Evolutionary conservation across 225 moss, liverwort and hornwort species (phyloP).

Genomic region (Pseudoscleropodium purum): DNA sequence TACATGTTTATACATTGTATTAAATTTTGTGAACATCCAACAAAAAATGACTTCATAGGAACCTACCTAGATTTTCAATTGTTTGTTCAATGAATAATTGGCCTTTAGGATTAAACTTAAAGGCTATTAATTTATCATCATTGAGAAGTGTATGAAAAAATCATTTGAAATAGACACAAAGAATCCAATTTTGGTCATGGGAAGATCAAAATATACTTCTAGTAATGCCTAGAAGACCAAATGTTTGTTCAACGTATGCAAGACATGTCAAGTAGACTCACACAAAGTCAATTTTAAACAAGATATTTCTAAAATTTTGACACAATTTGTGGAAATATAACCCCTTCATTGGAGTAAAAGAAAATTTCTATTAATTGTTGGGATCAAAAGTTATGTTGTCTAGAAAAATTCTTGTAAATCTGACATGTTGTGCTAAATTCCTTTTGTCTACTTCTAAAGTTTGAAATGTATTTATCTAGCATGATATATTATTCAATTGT

Average conservation of each 20-base stretch:
- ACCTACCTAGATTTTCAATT: no score
- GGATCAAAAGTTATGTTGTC: not conserved
- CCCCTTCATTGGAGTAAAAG: rapidly evolving
- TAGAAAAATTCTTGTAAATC: rapidly evolving
- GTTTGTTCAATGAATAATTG: no score
- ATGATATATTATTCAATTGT: not conserved
- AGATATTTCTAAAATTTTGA: not conserved
- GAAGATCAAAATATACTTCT: not conserved
- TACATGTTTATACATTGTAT: no score
- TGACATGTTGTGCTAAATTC: not conserved
- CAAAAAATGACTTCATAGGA: no score
- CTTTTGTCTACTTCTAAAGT: not conserved
- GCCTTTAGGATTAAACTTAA: not conserved
- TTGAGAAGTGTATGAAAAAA: not conserved
- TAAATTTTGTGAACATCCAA: no score
- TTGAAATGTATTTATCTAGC: not conserved
- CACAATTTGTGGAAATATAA: not conserved
- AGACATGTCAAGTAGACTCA: not conserved
- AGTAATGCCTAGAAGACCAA: not conserved
- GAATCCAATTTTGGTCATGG: not conserved
- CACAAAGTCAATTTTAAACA: not conserved
- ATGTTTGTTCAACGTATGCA: not conserved
- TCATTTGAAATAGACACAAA: not conserved
- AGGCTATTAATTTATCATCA: not conserved
- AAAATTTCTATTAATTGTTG: rapidly evolving